phyloP scores from a whole-genome alignment of 495 filamentous ascomycete genomes.

The Aspergillus panamensis region DNA sequence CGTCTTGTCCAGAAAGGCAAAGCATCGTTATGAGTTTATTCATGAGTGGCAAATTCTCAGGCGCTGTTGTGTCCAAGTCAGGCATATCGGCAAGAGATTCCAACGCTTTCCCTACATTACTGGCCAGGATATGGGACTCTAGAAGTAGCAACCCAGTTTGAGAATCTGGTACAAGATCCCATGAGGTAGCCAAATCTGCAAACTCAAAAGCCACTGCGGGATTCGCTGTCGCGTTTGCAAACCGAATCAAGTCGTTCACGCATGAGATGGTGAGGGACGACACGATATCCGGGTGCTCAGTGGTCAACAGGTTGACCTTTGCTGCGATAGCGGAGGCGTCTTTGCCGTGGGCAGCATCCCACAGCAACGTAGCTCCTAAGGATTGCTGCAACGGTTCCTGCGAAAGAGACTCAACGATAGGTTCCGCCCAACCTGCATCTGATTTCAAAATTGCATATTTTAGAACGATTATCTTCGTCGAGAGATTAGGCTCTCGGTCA shows the following conservation, averaged over 20 bases:
- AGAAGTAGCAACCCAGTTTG: conserved; percentile 71
- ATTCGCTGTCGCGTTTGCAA: conserved; percentile 66
- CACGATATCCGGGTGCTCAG: conserved; percentile 34
- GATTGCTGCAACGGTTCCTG: conserved; percentile 46
- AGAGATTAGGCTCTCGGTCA: conserved; percentile 36
- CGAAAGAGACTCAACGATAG: conserved; percentile 58
- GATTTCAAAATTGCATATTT: conserved; percentile 54
- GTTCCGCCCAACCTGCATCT: conserved; percentile 59
- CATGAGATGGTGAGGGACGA: conserved; percentile 60
- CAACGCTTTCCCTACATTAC: conserved; percentile 64
- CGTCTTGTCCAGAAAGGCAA: conserved; percentile 49
- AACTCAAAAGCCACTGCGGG: conserved; percentile 72
- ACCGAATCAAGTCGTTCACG: conserved; percentile 71
- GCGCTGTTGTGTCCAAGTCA: conserved; percentile 45
- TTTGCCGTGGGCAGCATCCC: conserved; percentile 69
- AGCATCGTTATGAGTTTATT: conserved; percentile 76
- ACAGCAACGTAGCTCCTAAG: conserved; percentile 70
- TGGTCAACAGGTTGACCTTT: conserved; percentile 54
- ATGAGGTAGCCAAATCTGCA: conserved; percentile 56
- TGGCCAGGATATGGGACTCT: conserved; percentile 64
- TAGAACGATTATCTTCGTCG: conserved; percentile 51
- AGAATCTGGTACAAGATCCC: conserved; percentile 59
- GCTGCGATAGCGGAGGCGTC: conserved; percentile 65
- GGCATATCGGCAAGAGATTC: conserved; percentile 59
- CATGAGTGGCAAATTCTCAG: conserved; percentile 59